A percentile compares a stretch with the other conserved stretches of the same genome.
Conservation (phyloP, 176 grass and related monocot species). For the Hsuehochloa calcarea region DNA sequence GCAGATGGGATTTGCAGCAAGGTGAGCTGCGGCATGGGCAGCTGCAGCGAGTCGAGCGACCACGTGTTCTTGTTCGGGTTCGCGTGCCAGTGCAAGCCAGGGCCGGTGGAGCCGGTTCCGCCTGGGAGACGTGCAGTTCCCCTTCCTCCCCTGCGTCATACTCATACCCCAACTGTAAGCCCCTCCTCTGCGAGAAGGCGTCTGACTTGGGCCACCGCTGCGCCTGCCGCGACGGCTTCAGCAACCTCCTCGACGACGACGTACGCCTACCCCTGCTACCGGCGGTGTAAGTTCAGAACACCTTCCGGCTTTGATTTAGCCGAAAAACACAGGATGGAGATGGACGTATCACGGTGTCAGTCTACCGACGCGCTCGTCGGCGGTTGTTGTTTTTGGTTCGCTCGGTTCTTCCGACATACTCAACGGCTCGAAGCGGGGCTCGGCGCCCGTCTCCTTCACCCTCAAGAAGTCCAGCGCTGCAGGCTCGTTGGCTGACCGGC, state of each 20-base stretch:
- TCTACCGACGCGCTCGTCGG: neutral
- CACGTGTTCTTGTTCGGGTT: conserved; percentile 43
- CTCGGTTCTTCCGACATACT: conserved; percentile 32
- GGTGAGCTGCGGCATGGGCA: conserved; percentile 56
- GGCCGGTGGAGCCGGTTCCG: conserved; percentile 45
- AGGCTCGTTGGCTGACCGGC: neutral
- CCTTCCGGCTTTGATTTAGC: too few species aligned
- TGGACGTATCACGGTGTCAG: neutral
- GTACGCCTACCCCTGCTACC: conserved; percentile 47
- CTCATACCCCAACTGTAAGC: conserved; percentile 66
- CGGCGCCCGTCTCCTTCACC: conserved; percentile 38
- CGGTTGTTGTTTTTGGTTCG: neutral
- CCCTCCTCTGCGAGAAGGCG: conserved; percentile 30
- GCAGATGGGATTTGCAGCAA: conserved; percentile 33
- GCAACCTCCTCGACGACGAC: conserved; percentile 47
- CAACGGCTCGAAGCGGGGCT: conserved; percentile 25
- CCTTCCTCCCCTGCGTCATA: conserved; percentile 59
- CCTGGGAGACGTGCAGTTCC: conserved; percentile 7
- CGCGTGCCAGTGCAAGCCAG: conserved; percentile 41
- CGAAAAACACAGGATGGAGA: neutral
- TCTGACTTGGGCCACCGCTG: conserved; percentile 40
- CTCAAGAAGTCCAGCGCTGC: conserved; percentile 7
- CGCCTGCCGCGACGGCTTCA: conserved; percentile 42
- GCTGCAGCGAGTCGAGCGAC: conserved; percentile 43
- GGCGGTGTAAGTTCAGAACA: conserved; percentile 37